Evolutionary conservation across 2,329 filamentous ascomycete genomes (phyloP), one percentile per base, ranked within the genome.

Genomic region (Colletotrichum godetiae): DNA sequence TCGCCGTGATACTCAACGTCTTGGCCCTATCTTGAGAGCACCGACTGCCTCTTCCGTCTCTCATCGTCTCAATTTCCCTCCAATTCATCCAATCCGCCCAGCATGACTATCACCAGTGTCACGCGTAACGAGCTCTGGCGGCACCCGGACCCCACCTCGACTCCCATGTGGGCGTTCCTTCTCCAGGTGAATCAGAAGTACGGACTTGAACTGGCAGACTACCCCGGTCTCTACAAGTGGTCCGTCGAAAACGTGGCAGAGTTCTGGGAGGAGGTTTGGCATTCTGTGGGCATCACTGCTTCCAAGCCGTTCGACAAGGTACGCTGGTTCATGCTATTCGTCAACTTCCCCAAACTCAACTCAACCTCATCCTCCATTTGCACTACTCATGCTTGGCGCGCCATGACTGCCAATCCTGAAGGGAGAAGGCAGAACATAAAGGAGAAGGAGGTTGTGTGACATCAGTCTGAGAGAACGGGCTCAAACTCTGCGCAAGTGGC

Each of bases 191-290:
- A 93, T 82, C 80, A 88, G 74, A 93, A 92, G 78, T 89, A 95
- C 79, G 83, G 85, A 12, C 82, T 95, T 68, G 80, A 86, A 27
- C 86, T 97, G 59, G 80, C 86, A 22, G 90, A 87, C 75, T 98
- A 98, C 79, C 84, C 91, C 24, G 90, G 90, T n/a, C 88, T 98
- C 10, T 93, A 96, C 84, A 85, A 89, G 80, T 98, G 96, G 96
- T 98, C 95, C 76, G 88, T 97, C 75, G 89, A 92, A 8, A 87
- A 96, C 77, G 88, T 95, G 8, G 88, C 91, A 29, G 85, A 88
- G 1, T 97, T 98, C 81, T 98, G 96, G 96, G 91, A 89, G 62
- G 92, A 95, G 68, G 89, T 95, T 11, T 98, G 95, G 95, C 87
- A 93, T 55, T 95, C 93, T 82, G 93, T 93, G 3, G 93, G 93